Evolutionary conservation across 2,329 filamentous ascomycete genomes (phyloP).

Genomic region (Verticillium albo-atrum): DNA sequence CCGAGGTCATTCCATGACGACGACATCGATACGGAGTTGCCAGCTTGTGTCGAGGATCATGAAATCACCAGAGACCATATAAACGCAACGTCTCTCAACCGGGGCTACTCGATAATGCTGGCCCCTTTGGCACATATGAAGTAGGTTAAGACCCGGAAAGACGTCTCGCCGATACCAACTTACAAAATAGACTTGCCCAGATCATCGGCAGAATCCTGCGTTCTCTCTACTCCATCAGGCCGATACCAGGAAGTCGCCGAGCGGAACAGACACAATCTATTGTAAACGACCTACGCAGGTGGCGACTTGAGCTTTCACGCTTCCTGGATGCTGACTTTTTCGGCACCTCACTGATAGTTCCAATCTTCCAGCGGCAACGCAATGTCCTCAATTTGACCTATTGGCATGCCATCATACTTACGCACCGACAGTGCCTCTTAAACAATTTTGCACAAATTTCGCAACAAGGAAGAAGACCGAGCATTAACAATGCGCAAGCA

Average conservation of each 20-base stretch:
- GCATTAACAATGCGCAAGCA: conserved; percentile 4
- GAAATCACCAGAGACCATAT: conserved; percentile 8
- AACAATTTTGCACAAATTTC: conserved; percentile 26
- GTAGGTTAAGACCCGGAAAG: conserved; percentile 13
- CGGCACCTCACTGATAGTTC: conserved; percentile 25
- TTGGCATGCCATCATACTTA: conserved; percentile 36
- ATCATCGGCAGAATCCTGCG: conserved; percentile 30
- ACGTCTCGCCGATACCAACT: background rate
- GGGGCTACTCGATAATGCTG: conserved; percentile 24
- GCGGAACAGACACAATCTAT: background rate
- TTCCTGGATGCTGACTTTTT: conserved; percentile 34
- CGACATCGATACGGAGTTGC: conserved; percentile 59
- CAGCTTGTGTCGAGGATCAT: conserved; percentile 46
- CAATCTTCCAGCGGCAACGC: conserved; percentile 35
- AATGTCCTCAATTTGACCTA: conserved; percentile 36
- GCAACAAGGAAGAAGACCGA: conserved; percentile 6
- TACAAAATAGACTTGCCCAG: conserved; percentile 21
- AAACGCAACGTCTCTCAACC: conserved; percentile 13
- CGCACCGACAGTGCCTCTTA: conserved; percentile 30
- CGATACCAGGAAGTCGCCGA: conserved; percentile 17
- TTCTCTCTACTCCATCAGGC: conserved; percentile 28
- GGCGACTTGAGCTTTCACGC: conserved; percentile 26
- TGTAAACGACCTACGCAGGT: conserved; percentile 22
- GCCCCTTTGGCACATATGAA: conserved; percentile 30
- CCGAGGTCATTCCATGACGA: conserved; percentile 60